These are phyloP conservation scores for Eucalyptus polybractea DNA, from an alignment of 345 rosid genomes.

Conservation along the genomic window DNA sequence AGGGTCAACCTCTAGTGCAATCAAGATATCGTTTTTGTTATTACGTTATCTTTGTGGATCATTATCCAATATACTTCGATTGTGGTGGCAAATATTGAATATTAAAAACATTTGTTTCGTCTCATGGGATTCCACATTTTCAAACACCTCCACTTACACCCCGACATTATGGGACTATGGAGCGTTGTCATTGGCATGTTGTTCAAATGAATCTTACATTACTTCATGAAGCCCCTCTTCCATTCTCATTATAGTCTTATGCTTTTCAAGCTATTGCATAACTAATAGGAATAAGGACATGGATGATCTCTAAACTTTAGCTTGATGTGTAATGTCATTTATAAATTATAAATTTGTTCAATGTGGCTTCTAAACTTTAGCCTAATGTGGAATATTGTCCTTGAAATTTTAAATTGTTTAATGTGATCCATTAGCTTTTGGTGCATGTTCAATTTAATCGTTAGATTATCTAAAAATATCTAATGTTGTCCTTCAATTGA, in stretches of 20 bases:
- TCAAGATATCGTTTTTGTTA: too few relatives aligned
- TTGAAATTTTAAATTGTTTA: neutral
- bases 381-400: too few relatives aligned
- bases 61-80: neutral
- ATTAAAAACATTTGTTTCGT: neutral
- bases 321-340: neutral
- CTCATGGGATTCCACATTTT: neutral
- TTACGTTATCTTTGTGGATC: neutral
- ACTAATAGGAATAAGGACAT: neutral
- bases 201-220: neutral
- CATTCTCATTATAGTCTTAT: neutral
- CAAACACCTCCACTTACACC: neutral
- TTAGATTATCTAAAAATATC: too few relatives aligned
- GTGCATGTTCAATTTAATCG: too few relatives aligned
- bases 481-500: neutral
- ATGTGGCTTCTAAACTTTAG: neutral
- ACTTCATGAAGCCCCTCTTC: neutral
- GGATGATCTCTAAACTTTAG: too few relatives aligned
- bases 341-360: too few relatives aligned
- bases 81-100: neutral
- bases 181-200: neutral
- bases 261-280: neutral
- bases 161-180: neutral
- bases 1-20: too few relatives aligned
- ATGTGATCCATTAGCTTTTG: neutral